Conservation (phyloP, 306 rosid genomes). For the Acacia melanoxylon region DNA sequence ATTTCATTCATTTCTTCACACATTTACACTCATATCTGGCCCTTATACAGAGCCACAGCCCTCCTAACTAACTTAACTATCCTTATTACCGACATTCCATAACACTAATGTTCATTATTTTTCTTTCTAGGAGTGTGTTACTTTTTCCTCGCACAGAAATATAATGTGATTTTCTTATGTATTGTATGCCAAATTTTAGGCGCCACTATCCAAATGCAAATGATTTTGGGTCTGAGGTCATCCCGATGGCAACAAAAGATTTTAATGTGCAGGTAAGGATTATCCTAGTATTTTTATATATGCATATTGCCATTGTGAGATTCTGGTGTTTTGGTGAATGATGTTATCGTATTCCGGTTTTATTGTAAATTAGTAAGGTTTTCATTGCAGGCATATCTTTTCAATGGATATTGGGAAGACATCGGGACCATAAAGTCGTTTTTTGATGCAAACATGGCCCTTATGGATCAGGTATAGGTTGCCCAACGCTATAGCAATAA, state of each 20-base stretch:
- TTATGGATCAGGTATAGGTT: slow-evolving; percentile 46
- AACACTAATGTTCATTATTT: too few relatives aligned
- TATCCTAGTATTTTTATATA: slow-evolving; percentile 8
- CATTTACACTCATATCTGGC: too few relatives aligned
- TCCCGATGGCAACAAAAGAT: slow-evolving; percentile 53
- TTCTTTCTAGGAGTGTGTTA: neutral
- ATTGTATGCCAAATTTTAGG: slow-evolving; percentile 32
- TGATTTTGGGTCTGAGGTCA: slow-evolving; percentile 59
- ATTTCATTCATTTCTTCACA: neutral
- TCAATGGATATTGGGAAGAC: slow-evolving; percentile 60
- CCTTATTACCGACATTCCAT: too few relatives aligned
- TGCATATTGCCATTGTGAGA: slow-evolving; percentile 2
- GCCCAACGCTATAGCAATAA: neutral
- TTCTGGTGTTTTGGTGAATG: slow-evolving; percentile 25
- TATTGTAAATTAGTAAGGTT: neutral
- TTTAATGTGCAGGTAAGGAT: slow-evolving; percentile 51
- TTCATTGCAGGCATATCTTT: slow-evolving; percentile 50
- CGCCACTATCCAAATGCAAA: slow-evolving; percentile 47
- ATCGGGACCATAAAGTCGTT: slow-evolving; percentile 60
- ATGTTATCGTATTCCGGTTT: slow-evolving; percentile 6
- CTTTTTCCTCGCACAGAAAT: neutral
- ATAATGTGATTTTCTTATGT: slow-evolving; percentile 4
- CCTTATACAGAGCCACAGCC: too few relatives aligned
- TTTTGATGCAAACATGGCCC: slow-evolving; percentile 57
- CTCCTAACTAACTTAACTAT: too few relatives aligned